Conservation (phyloP, 2,329 filamentous ascomycete species). For the Hirsutella thompsonii region DNA sequence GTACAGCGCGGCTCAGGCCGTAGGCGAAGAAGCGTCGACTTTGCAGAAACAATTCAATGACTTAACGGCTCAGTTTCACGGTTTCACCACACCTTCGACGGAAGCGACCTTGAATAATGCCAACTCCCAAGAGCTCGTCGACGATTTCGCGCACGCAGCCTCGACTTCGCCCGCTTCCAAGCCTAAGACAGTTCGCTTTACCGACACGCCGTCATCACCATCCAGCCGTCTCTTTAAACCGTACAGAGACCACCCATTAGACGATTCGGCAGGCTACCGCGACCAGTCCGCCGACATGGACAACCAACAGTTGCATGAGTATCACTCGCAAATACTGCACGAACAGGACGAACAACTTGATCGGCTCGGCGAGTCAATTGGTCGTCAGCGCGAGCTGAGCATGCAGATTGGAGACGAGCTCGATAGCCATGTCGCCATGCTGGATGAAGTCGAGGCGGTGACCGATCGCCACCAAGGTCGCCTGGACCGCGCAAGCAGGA, state of each 20-base stretch:
- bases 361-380: slow-evolving; percentile 69
- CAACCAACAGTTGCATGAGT: slow-evolving; percentile 78
- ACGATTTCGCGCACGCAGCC: slow-evolving; percentile 53
- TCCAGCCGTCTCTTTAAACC: slow-evolving; percentile 34
- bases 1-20: slow-evolving; percentile 30
- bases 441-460: slow-evolving; percentile 77
- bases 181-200: slow-evolving; percentile 77
- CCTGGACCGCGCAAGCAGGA: slow-evolving; percentile 60
- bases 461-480: slow-evolving; percentile 71
- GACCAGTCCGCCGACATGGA: slow-evolving; percentile 48
- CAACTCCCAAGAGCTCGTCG: slow-evolving; percentile 48
- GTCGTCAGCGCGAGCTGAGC: slow-evolving; percentile 79
- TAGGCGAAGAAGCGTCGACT: slow-evolving; percentile 52
- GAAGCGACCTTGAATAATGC: slow-evolving; percentile 41
- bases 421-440: slow-evolving; percentile 74
- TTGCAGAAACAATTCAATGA: slow-evolving; percentile 66
- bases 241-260: slow-evolving; percentile 57
- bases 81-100: slow-evolving; percentile 39
- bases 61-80: slow-evolving; percentile 69
- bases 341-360: slow-evolving; percentile 95
- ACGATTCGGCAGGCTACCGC: slow-evolving; percentile 40
- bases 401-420: slow-evolving; percentile 96
- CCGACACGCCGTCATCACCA: slow-evolving; percentile 41
- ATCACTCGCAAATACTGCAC: slow-evolving; percentile 68
- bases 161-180: slow-evolving; percentile 21